Conservation (phyloP, 2,329 filamentous ascomycete genomes). For the Zymoseptoria crescenta region DNA sequence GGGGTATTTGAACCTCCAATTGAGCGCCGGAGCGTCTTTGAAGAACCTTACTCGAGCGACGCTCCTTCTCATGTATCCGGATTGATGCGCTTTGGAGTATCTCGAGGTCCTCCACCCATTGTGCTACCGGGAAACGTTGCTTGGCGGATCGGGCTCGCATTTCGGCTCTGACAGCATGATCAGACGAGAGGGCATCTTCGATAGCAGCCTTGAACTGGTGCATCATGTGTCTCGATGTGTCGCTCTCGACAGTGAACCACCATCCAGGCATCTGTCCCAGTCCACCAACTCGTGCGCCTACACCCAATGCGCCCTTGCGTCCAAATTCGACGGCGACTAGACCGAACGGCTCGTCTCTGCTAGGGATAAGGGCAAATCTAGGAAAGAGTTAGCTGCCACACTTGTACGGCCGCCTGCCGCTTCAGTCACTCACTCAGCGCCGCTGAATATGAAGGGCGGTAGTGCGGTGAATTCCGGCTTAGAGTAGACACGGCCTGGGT, state of each 20-base stretch:
- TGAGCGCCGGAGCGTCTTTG: slow-evolving; percentile 10
- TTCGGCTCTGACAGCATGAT: slow-evolving; percentile 44
- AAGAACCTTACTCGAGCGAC: slow-evolving; percentile 11
- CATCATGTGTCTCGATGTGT: slow-evolving; percentile 51
- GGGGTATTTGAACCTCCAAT: neutral
- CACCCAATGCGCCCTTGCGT: slow-evolving; percentile 56
- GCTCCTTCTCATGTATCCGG: slow-evolving; percentile 41
- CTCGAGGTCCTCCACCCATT: slow-evolving; percentile 56
- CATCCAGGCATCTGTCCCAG: slow-evolving; percentile 37
- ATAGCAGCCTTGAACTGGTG: slow-evolving; percentile 57
- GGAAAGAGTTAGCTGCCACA: neutral
- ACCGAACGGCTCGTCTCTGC: slow-evolving; percentile 58
- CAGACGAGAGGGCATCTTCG: slow-evolving; percentile 48
- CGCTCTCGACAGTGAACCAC: slow-evolving; percentile 60
- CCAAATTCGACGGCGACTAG: slow-evolving; percentile 60
- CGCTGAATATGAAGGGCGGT: slow-evolving; percentile 55
- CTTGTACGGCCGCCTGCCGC: neutral
- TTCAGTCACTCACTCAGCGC: slow-evolving; percentile 42
- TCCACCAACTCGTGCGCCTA: slow-evolving; percentile 52
- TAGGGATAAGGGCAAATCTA: slow-evolving; percentile 54
- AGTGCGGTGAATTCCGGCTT: slow-evolving; percentile 57
- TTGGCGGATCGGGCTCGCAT: slow-evolving; percentile 57
- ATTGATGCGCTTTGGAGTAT: slow-evolving; percentile 52
- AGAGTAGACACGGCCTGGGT: slow-evolving; percentile 54
- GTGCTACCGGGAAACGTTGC: slow-evolving; percentile 56